Percentiles rank a stretch among this genome's conserved stretches.
phyloP scores from a whole-genome alignment of 345 rosid species.

The Durio zibethinus region DNA sequence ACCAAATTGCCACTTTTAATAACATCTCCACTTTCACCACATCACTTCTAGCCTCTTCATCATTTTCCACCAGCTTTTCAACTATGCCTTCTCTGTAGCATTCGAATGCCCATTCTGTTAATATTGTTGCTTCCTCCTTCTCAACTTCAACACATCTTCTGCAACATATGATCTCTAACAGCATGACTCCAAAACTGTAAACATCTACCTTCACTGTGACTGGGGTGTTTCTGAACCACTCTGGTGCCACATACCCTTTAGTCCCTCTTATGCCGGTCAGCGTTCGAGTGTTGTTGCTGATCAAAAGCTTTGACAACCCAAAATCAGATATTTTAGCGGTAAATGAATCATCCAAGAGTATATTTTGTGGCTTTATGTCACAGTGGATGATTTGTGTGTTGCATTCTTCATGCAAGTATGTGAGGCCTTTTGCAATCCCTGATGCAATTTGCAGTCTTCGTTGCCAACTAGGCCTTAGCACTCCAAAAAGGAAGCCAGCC shows the following conservation, averaged over 20 bases:
- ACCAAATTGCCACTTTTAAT: constrained; percentile 15
- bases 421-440: constrained; percentile 45
- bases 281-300: constrained; percentile 37
- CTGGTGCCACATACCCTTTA: constrained; percentile 51
- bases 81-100: constrained; percentile 1
- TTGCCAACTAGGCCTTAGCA: constrained; percentile 33
- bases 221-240: constrained; percentile 31
- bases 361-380: constrained; percentile 54
- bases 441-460: constrained; percentile 37
- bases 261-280: constrained; percentile 46
- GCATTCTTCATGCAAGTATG: constrained; percentile 50
- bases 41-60: constrained; percentile 9
- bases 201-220: constrained; percentile 33
- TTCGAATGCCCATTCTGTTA: constrained; percentile 19
- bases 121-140: constrained; percentile 14
- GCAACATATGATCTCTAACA: constrained; percentile 29
- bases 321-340: constrained; percentile 31
- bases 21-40: constrained; percentile 5
- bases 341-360: constrained; percentile 37
- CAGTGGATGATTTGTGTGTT: constrained; percentile 46
- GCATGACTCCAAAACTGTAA: constrained; percentile 34
- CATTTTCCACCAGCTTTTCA: constrained; percentile 3
- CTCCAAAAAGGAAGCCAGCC: constrained; percentile 37
- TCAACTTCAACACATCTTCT: constrained; percentile 6
- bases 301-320: constrained; percentile 46